Percentiles rank a stretch among this genome's conserved stretches.
Conservation (phyloP, 768 basidiomycete genomes). For the Neoboletus magnificus region DNA sequence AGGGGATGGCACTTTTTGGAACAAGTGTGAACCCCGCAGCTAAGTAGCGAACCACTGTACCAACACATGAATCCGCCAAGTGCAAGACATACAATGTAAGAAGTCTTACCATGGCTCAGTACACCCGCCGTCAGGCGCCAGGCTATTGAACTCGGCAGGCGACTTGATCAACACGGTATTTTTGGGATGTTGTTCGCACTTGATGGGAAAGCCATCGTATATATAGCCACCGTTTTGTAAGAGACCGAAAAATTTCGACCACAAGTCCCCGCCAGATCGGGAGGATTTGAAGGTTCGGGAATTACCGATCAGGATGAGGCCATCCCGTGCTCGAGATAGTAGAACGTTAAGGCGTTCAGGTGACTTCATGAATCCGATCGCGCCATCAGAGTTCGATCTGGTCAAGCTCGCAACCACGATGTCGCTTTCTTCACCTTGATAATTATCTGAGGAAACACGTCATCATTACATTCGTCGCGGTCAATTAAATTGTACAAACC, state of each 20-base stretch:
- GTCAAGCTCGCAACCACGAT: conserved; percentile 63
- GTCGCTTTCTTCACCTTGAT: conserved; percentile 73
- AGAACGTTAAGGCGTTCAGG: conserved; percentile 70
- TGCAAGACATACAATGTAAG: not conserved
- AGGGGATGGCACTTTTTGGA: conserved; percentile 58
- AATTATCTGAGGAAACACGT: conserved; percentile 51
- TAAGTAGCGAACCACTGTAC: conserved; percentile 45
- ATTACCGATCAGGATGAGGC: conserved; percentile 65
- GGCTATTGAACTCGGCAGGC: conserved; percentile 47
- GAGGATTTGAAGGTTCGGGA: conserved; percentile 53
- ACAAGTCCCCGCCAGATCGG: conserved; percentile 49
- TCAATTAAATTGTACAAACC: conserved; percentile 36
- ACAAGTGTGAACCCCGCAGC: conserved; percentile 53
- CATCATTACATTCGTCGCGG: not conserved
- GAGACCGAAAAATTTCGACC: conserved; percentile 47
- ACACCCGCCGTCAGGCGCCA: conserved; percentile 65
- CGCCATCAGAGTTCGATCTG: conserved; percentile 50
- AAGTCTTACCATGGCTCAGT: conserved; percentile 50
- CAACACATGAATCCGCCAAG: not conserved
- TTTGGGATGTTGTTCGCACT: conserved; percentile 54
- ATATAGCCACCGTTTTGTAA: conserved; percentile 43
- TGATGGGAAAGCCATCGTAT: conserved; percentile 57
- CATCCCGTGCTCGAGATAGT: conserved; percentile 64
- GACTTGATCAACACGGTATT: conserved; percentile 36
- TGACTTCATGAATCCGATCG: conserved; percentile 72